These are phyloP conservation scores for Ophioceras dolichostomum DNA, from an alignment of 2,329 filamentous ascomycete species.

Conservation along the genomic window DNA sequence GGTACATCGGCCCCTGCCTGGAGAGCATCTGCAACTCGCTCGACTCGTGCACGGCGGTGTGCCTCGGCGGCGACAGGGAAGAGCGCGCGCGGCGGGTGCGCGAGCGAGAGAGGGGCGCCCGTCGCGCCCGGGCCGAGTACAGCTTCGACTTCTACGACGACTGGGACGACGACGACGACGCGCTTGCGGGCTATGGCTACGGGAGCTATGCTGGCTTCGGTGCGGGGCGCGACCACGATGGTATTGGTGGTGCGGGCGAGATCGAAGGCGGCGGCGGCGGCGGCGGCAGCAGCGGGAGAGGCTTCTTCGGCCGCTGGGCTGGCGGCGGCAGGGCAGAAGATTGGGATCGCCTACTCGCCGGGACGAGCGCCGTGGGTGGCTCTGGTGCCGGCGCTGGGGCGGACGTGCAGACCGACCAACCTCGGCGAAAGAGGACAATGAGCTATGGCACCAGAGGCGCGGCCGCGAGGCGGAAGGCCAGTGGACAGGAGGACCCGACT, in stretches of 20 bases:
- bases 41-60: conserved; percentile 60
- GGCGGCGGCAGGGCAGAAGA: conserved; percentile 52
- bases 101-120: conserved; percentile 43
- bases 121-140: conserved; percentile 55
- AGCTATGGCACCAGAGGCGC: conserved; percentile 64
- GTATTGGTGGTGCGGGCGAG: background rate
- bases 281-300: conserved; percentile 33
- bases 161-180: conserved; percentile 59
- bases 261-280: conserved; percentile 7
- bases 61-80: conserved; percentile 54
- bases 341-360: conserved; percentile 70
- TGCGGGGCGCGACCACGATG: background rate
- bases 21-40: conserved; percentile 52
- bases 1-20: conserved; percentile 75
- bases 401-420: conserved; percentile 44
- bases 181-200: conserved; percentile 4
- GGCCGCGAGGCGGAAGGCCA: conserved; percentile 27
- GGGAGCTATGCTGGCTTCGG: background rate
- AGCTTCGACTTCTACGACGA: conserved; percentile 98
- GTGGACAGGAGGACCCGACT: conserved; percentile 60
- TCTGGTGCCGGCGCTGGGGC: conserved; percentile 14
- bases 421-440: conserved; percentile 68
- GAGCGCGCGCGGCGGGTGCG: conserved; percentile 58
- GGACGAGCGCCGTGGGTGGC: conserved; percentile 30
- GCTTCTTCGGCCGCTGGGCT: conserved; percentile 61